Evolutionary conservation across 2,329 filamentous ascomycete genomes (phyloP), one percentile per base, ranked within the genome.

Genomic region (Curvularia eragrostidis): DNA sequence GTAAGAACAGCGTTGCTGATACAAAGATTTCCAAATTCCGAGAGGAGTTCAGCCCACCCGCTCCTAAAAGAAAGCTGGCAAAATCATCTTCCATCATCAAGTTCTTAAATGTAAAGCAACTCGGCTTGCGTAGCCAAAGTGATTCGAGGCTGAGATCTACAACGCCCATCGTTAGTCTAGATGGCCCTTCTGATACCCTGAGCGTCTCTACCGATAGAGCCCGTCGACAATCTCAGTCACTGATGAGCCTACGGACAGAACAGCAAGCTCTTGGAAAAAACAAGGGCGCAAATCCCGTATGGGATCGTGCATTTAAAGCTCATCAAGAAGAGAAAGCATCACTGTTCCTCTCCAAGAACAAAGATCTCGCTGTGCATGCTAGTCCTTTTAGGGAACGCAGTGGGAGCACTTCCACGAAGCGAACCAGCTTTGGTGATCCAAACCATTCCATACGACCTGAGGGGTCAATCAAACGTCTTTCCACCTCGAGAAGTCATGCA

Each of bases 291-390:
- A 64, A 65, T 9, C 65, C 69, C 13, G 64, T 77, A 18, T 78
- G 76, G 76, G 69, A 77, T 48, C 64, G 65, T 38, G 76, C 76
- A 26, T 57, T 77, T n/a, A 69, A 73, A 55, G 67, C 68, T 13
- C 68, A 77, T 39, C 74, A 75, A 50, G 67, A 75, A 13, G 75
- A 78, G 55, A 71, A 70, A 38, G 64, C 68, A 23, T 67, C 66
- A 5, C 63, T 78, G 53, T 75, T 76, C 24, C 61, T 77, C 8
- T 64, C 72, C 7, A 59, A 69, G 23, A 71, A 77, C 47, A 72
- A 69, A 52, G 65, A 69, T 2, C 67, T 70, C 34, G 72, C 71
- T 38, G 52, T 62, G 8, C 59, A 64, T 19, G 64, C 59, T 0
- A 72, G 65, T 43, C 72, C 71, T 1, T 75, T 74, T 49, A 67